Evolutionary conservation across 1,284 basidiomycete species (phyloP).

Genomic region (Rugosomyces carneus): DNA sequence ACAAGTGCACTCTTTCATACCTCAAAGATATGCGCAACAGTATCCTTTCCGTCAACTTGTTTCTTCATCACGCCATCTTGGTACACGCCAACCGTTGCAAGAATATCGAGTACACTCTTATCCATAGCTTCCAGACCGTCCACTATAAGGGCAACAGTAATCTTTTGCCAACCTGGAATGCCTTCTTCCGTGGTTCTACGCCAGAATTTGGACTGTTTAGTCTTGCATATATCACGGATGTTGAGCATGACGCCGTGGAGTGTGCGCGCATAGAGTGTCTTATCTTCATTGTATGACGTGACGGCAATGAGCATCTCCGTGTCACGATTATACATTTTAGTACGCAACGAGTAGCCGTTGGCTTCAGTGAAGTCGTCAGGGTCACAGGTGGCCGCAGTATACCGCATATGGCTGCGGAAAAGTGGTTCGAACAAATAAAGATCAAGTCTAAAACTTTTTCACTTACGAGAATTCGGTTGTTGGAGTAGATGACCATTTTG

Average conservation of each 20-base stretch:
- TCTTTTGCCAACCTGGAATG: slow-evolving; percentile 86
- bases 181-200: slow-evolving; percentile 81
- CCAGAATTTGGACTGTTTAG: slow-evolving; percentile 94
- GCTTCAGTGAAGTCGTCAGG: slow-evolving; percentile 73
- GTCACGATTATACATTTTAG: slow-evolving; percentile 62
- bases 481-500: slow-evolving; percentile 59
- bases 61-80: slow-evolving; percentile 98
- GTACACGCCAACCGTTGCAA: slow-evolving; percentile 85
- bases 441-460: background rate
- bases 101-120: slow-evolving; percentile 85
- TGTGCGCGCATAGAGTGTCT: slow-evolving; percentile 82
- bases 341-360: slow-evolving; percentile 65
- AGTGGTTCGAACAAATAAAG: no score
- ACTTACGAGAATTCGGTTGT: slow-evolving; percentile 70
- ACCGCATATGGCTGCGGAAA: slow-evolving; percentile 70
- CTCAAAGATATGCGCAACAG: slow-evolving; percentile 89
- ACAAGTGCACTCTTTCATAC: no score
- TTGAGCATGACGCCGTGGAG: slow-evolving; percentile 96
- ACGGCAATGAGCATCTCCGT: slow-evolving; percentile 77
- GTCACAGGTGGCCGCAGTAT: slow-evolving; percentile 77
- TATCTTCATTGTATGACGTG: slow-evolving; percentile 69
- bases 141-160: slow-evolving; percentile 87
- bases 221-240: slow-evolving; percentile 97
- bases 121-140: slow-evolving; percentile 96
- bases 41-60: slow-evolving; percentile 86